Percentiles rank a stretch among this genome's conserved stretches.
Conservation (phyloP, 495 filamentous ascomycete genomes). For the Daldinia childiae region DNA sequence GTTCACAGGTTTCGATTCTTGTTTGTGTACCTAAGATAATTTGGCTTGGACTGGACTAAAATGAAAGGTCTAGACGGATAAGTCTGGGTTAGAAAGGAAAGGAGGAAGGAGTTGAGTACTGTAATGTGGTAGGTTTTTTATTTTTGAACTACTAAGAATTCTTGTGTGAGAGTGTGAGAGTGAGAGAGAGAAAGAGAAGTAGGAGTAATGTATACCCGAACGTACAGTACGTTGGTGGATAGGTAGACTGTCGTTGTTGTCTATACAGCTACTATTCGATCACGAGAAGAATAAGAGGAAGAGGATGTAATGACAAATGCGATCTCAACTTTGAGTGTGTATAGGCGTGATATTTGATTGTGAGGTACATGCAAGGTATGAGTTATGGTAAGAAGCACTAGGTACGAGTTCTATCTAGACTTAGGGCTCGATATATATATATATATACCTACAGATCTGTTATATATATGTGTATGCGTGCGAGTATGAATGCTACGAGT, state of each 20-base stretch:
- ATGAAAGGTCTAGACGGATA: background rate
- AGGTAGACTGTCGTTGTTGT: background rate
- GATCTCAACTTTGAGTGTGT: background rate
- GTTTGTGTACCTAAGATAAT: background rate
- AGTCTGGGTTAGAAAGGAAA: background rate
- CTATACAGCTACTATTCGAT: background rate
- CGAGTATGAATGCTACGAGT: no score
- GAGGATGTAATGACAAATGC: background rate
- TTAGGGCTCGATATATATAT: background rate
- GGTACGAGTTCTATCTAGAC: background rate
- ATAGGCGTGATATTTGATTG: background rate
- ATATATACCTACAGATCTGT: background rate
- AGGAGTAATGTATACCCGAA: slow-evolving; percentile 18
- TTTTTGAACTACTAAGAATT: background rate
- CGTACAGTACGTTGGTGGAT: background rate
- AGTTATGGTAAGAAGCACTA: background rate
- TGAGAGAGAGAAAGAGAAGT: background rate
- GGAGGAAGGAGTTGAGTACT: background rate
- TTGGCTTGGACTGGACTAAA: slow-evolving; percentile 3
- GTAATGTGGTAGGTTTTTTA: background rate
- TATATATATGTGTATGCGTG: no score
- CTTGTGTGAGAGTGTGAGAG: no score
- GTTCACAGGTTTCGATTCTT: background rate
- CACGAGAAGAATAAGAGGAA: background rate
- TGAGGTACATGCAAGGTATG: background rate